phyloP scores from a whole-genome alignment of 2,329 filamentous ascomycete genomes.

The Hymenoscyphus linearis region DNA sequence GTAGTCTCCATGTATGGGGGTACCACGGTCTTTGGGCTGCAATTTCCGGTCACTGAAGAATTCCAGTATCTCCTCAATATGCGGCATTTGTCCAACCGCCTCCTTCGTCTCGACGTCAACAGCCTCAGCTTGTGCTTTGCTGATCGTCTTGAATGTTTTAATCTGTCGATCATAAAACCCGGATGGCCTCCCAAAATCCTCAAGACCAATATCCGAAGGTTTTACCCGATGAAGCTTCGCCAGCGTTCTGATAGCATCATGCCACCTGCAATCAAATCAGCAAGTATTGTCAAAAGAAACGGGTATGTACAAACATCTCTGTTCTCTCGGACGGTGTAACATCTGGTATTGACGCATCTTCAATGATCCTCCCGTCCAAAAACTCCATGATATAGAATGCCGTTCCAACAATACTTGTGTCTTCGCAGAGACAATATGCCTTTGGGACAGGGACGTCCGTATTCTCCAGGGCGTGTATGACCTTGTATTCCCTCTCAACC shows the following conservation, averaged over 20 bases:
- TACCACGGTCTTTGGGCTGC: constrained; percentile 72
- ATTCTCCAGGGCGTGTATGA: constrained; percentile 74
- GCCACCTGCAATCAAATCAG: constrained; percentile 53
- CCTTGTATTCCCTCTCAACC: constrained; percentile 91
- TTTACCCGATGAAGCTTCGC: constrained; percentile 78
- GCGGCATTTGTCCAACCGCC: constrained; percentile 75
- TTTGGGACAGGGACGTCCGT: constrained; percentile 84
- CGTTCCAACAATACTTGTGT: constrained; percentile 73
- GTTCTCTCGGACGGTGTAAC: constrained; percentile 63
- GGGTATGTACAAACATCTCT: constrained; percentile 52
- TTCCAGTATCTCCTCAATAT: constrained; percentile 71
- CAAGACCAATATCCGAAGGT: constrained; percentile 61
- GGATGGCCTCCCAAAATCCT: constrained; percentile 62
- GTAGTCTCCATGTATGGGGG: constrained; percentile 90
- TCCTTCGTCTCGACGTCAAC: constrained; percentile 71
- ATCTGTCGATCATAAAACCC: constrained; percentile 88
- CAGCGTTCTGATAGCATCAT: constrained; percentile 74
- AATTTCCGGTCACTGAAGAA: constrained; percentile 68
- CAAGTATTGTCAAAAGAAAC: constrained; percentile 1
- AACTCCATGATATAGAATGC: constrained; percentile 98
- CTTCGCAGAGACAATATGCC: constrained; percentile 81
- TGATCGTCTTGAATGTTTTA: constrained; percentile 74
- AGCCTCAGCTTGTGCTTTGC: constrained; percentile 67
- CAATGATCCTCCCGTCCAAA: constrained; percentile 87
- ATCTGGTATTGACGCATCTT: constrained; percentile 76